These are phyloP conservation scores for Yamadazyma jaroonii DNA, from an alignment of 1,139 yeast genomes.

Conservation along the genomic window DNA sequence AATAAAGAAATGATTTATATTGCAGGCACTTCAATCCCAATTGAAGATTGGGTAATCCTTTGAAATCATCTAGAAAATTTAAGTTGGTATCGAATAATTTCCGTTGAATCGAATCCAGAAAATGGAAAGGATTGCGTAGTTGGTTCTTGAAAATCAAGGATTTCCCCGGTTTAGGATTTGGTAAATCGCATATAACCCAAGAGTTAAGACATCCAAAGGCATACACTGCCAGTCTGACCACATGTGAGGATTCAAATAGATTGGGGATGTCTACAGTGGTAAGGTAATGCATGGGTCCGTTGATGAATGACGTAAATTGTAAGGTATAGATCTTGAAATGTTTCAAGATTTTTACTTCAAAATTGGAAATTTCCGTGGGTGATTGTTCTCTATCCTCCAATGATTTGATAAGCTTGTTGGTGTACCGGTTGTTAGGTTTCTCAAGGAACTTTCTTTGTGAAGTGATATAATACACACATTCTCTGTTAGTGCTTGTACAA, in stretches of 20 bases:
- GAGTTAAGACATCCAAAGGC: conserved; percentile 7
- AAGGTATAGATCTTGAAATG: conserved; percentile 3
- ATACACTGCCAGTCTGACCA: conserved; percentile 6
- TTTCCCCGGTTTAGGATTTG: conserved; percentile 1
- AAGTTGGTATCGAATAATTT: conserved; percentile 3
- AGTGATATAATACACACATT: conserved; percentile 15
- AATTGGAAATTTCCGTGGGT: neutral
- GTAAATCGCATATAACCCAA: conserved; percentile 6
- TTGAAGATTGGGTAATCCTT: neutral
- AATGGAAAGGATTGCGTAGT: neutral
- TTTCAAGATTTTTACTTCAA: conserved; percentile 7
- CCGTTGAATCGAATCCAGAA: neutral
- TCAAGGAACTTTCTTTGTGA: neutral
- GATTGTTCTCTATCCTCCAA: too few relatives aligned
- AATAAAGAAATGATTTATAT: neutral
- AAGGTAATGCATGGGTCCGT: conserved; percentile 6
- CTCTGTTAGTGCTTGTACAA: conserved; percentile 29
- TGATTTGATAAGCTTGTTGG: conserved; percentile 5
- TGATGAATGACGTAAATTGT: conserved; percentile 4
- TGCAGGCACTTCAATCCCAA: neutral
- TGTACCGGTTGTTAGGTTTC: conserved; percentile 3
- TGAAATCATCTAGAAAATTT: conserved; percentile 5
- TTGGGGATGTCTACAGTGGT: conserved; percentile 5
- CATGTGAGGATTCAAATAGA: conserved; percentile 1
- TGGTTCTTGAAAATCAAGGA: neutral